Percentiles rank a stretch among this genome's conserved stretches.
phyloP scores from a whole-genome alignment of 129 eudicot genomes.

The Arctium lappa region DNA sequence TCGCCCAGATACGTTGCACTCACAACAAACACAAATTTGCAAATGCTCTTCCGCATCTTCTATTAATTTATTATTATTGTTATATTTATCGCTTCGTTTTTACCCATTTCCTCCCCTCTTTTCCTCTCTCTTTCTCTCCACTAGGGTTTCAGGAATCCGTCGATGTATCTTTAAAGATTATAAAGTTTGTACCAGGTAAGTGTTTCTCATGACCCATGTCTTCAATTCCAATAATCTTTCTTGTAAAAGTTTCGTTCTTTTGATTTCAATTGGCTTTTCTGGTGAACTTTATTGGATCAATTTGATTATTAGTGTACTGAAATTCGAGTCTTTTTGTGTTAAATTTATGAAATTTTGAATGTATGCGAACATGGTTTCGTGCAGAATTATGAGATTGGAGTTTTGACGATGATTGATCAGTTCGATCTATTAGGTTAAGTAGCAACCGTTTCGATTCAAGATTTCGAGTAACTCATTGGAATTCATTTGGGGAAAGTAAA shows the following conservation, averaged over 20 bases:
- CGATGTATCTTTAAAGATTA: conserved; percentile 31
- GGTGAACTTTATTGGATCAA: conserved; percentile 3
- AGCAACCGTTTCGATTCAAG: background rate
- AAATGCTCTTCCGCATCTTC: conserved; percentile 17
- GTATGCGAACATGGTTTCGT: background rate
- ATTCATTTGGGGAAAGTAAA: background rate
- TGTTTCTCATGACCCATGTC: background rate
- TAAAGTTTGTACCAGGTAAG: conserved; percentile 57
- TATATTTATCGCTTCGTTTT: background rate
- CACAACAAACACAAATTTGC: background rate
- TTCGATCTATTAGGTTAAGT: conserved; percentile 2
- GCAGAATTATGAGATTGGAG: conserved; percentile 2
- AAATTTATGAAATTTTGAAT: background rate
- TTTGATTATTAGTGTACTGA: background rate
- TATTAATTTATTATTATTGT: background rate
- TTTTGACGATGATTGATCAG: background rate
- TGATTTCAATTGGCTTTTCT: background rate
- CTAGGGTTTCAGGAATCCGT: conserved; percentile 19
- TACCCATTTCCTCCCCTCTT: conserved; percentile 5
- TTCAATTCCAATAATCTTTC: background rate
- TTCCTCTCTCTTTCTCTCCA: background rate
- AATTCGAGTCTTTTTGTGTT: background rate
- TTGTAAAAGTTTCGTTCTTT: background rate
- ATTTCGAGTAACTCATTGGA: background rate
- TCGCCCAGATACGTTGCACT: conserved; percentile 24